These are phyloP conservation scores for Penicillium decumbens DNA, from an alignment of 2,329 filamentous ascomycete genomes.

Conservation along the genomic window DNA sequence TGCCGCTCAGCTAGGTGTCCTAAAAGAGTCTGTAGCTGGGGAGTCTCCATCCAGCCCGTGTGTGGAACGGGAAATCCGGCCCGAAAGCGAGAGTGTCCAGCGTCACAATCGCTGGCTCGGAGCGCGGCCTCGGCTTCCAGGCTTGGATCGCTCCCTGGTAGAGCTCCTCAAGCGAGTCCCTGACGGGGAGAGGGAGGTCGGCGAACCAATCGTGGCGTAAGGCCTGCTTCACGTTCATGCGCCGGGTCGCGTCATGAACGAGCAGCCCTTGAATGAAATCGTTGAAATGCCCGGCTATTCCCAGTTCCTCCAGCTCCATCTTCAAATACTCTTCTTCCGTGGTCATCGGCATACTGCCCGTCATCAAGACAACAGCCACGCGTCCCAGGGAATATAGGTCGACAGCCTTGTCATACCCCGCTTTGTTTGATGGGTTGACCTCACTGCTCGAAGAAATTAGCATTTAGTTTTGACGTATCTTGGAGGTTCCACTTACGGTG, in stretches of 20 bases:
- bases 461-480: neutral
- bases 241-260: conserved; percentile 45
- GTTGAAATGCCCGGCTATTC: conserved; percentile 44
- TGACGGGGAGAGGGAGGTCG: neutral
- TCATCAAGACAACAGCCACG: conserved; percentile 50
- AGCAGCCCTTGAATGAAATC: conserved; percentile 53
- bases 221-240: conserved; percentile 53
- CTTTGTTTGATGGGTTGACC: conserved; percentile 14
- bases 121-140: conserved; percentile 2
- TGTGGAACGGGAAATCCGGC: neutral
- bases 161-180: neutral
- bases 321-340: conserved; percentile 41
- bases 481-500: conserved; percentile 50
- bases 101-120: neutral
- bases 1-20: no score
- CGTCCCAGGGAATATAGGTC: conserved; percentile 62
- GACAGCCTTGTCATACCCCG: conserved; percentile 54
- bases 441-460: conserved; percentile 19
- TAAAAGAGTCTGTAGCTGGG: neutral
- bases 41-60: neutral
- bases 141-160: neutral
- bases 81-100: neutral
- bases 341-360: conserved; percentile 47
- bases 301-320: conserved; percentile 40
- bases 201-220: conserved; percentile 53